Evolutionary conservation across 768 basidiomycete genomes (phyloP).

Genomic region (Pisolithus albus): DNA sequence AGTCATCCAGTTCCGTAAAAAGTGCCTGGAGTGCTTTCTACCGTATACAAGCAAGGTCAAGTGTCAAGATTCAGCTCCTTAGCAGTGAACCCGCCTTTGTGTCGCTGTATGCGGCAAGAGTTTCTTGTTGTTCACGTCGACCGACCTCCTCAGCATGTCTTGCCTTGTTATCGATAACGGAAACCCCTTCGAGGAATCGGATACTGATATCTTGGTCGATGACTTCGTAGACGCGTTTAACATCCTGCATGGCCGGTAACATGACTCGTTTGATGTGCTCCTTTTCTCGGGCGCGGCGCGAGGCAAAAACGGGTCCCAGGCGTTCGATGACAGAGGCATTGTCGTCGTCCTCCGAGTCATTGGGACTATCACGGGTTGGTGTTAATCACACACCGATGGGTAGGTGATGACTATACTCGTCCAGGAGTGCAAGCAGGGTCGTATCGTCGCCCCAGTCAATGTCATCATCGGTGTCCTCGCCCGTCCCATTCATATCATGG

Average conservation of each 20-base stretch:
- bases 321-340: conserved; percentile 41
- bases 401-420: conserved; percentile 14
- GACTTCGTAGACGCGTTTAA: conserved; percentile 30
- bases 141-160: conserved; percentile 43
- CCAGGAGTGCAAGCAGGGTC: conserved; percentile 21
- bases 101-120: conserved; percentile 32
- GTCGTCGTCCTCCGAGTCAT: conserved; percentile 34
- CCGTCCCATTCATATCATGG: background rate
- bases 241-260: conserved; percentile 29
- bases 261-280: conserved; percentile 28
- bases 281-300: conserved; percentile 24
- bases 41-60: conserved; percentile 10
- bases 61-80: background rate
- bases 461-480: background rate
- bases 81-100: conserved; percentile 36
- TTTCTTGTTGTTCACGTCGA: conserved; percentile 38
- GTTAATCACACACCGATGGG: background rate
- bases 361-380: conserved; percentile 24
- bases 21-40: conserved; percentile 40
- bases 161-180: conserved; percentile 49
- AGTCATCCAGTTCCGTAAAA: conserved; percentile 40
- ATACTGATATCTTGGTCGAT: conserved; percentile 30
- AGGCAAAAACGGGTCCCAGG: conserved; percentile 33
- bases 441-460: conserved; percentile 23
- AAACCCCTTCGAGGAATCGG: conserved; percentile 33